A percentile compares a stretch with the other conserved stretches of the same genome.
Evolutionary conservation across 2,329 filamentous ascomycete species (phyloP).

Genomic region (Bretziella fagacearum): DNA sequence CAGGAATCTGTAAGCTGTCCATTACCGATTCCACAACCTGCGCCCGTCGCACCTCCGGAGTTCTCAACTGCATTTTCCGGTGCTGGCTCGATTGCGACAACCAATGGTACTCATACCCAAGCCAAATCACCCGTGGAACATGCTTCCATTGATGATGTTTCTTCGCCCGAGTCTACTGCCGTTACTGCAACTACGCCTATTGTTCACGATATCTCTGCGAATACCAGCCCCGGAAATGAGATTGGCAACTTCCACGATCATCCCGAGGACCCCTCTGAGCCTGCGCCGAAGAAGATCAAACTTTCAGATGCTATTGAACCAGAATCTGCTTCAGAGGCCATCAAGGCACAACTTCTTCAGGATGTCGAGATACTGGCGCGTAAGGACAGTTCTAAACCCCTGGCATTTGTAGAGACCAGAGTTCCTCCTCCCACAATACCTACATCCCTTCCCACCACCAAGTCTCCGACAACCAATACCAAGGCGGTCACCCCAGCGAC

Average conservation of each 20-base stretch:
- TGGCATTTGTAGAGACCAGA: conserved; percentile 2
- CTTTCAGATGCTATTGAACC: neutral
- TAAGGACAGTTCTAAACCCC: neutral
- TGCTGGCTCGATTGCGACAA: no score
- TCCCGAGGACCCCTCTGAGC: conserved; percentile 16
- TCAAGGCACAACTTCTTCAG: conserved; percentile 8
- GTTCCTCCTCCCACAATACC: conserved; percentile 1
- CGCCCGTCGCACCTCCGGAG: no score
- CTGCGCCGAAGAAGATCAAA: conserved; percentile 4
- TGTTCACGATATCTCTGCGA: conserved; percentile 49
- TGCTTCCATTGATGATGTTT: conserved; percentile 20
- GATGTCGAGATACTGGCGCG: conserved; percentile 5
- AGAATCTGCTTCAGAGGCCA: conserved; percentile 13
- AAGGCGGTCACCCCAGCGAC: neutral
- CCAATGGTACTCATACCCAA: neutral
- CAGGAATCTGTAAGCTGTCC: no score
- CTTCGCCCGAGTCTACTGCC: conserved; percentile 48
- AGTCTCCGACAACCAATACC: neutral
- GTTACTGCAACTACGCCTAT: conserved; percentile 59
- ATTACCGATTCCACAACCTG: no score
- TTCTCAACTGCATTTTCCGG: no score
- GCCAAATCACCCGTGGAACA: neutral
- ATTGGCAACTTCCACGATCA: neutral
- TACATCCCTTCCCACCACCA: neutral
- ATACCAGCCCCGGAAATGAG: conserved; percentile 59